phyloP scores from a whole-genome alignment of 23 red algal species.

The Chondrus crispus region DNA sequence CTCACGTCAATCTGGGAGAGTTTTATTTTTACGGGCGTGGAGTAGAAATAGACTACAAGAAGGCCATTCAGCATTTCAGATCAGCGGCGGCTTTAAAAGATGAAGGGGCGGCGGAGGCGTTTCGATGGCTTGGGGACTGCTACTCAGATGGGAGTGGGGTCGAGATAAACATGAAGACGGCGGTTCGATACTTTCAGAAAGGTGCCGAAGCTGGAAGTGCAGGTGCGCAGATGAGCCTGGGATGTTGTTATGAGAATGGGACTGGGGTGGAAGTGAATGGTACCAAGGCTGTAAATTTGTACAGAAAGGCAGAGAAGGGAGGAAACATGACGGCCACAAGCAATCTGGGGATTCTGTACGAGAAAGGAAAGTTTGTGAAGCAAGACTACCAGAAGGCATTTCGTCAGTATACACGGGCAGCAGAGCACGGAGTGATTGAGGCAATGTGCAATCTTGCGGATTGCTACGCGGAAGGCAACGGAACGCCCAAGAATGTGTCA shows the following conservation, averaged over 20 bases:
- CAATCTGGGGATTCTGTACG: slow-evolving; percentile 58
- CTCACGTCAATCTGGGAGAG: slow-evolving; percentile 24
- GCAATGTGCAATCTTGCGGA: slow-evolving; percentile 56
- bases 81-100: background rate
- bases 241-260: slow-evolving; percentile 34
- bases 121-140: slow-evolving; percentile 50
- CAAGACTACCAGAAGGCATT: slow-evolving; percentile 46
- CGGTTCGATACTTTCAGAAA: slow-evolving; percentile 14
- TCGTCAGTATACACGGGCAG: slow-evolving; percentile 21
- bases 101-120: slow-evolving; percentile 28
- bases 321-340: slow-evolving; percentile 37
- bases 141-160: slow-evolving; percentile 26
- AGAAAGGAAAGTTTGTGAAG: slow-evolving; percentile 49
- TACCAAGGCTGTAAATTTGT: slow-evolving; percentile 16
- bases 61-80: slow-evolving; percentile 23
- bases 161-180: slow-evolving; percentile 12
- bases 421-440: slow-evolving; percentile 19
- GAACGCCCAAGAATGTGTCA: background rate
- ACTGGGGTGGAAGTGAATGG: slow-evolving; percentile 4
- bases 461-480: slow-evolving; percentile 44
- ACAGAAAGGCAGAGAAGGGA: slow-evolving; percentile 18
- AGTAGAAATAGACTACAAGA: background rate
- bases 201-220: slow-evolving; percentile 29
- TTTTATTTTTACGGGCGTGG: slow-evolving; percentile 33
- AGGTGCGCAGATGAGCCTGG: slow-evolving; percentile 7